Evolutionary conservation across 2,329 filamentous ascomycete species (phyloP), one percentile per base, ranked within the genome.

Genomic region (Calonectria hongkongensis): DNA sequence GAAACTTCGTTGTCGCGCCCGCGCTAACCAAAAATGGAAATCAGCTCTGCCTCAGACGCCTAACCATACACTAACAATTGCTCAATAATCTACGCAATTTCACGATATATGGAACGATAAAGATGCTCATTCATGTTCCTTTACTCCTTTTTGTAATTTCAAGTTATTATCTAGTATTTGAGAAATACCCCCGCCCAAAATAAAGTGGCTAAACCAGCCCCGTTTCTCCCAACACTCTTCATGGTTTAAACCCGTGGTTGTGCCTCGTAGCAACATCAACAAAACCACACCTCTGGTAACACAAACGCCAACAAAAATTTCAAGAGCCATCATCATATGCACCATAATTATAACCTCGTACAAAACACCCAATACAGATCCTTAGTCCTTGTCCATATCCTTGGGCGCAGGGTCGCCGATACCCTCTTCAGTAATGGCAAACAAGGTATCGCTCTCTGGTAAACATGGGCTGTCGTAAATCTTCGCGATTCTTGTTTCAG

Each of bases 381-480:
- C 58, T 74, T 84, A 91, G 70, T 95, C 94, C 85, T 97, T 98
- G 82, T 98, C 96, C 83, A 96, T 85, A 81, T 99, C 97, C 88
- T 99, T 99, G 56, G 97, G 96, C 72, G 93, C 94, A 54, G 97
- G 97, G 83, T 99, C 97, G 33, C 95, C 95, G 81, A 99, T 99
- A 51, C 97, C 97, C 83, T 98, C 95, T 85, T 98, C 97, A 70
- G 95, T 95, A 83, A 99, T 99, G 58, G 97, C 96, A 86, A 99
- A 99, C 79, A 98, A 86, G 82, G 95, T 98, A 84, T 99, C 97
- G 80, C 95, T 97, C 86, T 99, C 97, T 0, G 97, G 97, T 76
- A 99, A 87, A 85, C 97, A 99, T 2, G 97, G 97, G 79, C 96
- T 98, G 85, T 99, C 97, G 83, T 99, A 99, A 74, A 99, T 99